These are phyloP conservation scores for Phytophthora pistaciae DNA, from an alignment of 352 stramenopile genomes.

Conservation along the genomic window DNA sequence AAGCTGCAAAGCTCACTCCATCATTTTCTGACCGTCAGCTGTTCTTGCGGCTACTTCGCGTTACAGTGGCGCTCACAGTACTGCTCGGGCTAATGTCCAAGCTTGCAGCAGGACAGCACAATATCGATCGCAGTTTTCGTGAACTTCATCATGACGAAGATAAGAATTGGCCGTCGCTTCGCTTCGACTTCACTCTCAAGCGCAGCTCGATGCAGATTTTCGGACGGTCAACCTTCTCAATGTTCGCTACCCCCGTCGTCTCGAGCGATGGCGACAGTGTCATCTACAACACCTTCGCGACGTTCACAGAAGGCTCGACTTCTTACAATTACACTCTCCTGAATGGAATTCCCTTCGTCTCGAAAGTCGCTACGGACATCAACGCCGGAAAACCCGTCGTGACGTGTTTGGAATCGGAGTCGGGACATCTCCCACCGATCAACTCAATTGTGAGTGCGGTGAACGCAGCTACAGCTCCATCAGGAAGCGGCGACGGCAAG, in stretches of 20 bases:
- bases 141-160: neutral
- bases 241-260: slow-evolving; percentile 29
- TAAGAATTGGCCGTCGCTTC: slow-evolving; percentile 17
- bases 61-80: too few relatives aligned
- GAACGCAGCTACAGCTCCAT: neutral
- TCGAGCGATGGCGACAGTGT: slow-evolving; percentile 14
- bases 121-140: neutral
- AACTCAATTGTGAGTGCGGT: slow-evolving; percentile 16
- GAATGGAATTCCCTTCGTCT: slow-evolving; percentile 17
- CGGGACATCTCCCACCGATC: slow-evolving; percentile 13
- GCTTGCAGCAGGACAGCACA: neutral
- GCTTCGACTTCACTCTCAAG: slow-evolving; percentile 22
- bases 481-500: neutral
- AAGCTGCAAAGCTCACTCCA: neutral
- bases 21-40: neutral
- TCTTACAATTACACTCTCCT: slow-evolving; percentile 23
- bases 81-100: neutral
- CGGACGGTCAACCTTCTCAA: slow-evolving; percentile 24
- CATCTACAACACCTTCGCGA: slow-evolving; percentile 28
- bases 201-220: slow-evolving; percentile 12
- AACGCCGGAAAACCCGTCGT: neutral
- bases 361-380: slow-evolving; percentile 2
- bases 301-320: slow-evolving; percentile 7
- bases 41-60: neutral
- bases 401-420: slow-evolving; percentile 13